Base-by-base conservation (phyloP, 495 filamentous ascomycete genomes). In the Jackrogersella minutella region DNA sequence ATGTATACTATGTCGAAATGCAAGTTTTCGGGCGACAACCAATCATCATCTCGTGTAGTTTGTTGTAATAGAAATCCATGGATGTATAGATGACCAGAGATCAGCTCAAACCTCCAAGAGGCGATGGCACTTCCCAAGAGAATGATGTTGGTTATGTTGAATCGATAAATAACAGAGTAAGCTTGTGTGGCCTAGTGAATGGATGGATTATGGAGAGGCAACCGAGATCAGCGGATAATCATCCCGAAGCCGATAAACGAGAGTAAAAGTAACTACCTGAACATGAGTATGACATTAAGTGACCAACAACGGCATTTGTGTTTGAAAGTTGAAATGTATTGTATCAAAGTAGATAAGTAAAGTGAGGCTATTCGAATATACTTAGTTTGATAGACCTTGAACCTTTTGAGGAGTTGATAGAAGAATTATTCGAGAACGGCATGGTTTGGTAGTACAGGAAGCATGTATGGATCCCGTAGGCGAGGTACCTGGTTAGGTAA, bases 301-400 rank as follows among this genome's bases (percentile, higher is more conserved):
- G n/a, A n/a, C n/a, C n/a, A n/a, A n/a, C n/a, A n/a, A n/a, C n/a
- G n/a, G n/a, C n/a, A n/a, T n/a, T n/a, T n/a, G n/a, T n/a, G n/a
- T n/a, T n/a, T n/a, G n/a, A n/a, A n/a, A n/a, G n/a, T n/a, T n/a
- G n/a, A n/a, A n/a, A n/a, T n/a, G n/a, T n/a, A n/a, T n/a, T n/a
- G n/a, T n/a, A n/a, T n/a, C n/a, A n/a, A 21, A 17, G 21, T 21
- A 53, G 11, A 33, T 41, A 10, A 31, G 19, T 7, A 13, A 39
- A 26, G 8, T 63, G 58, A 55, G 17, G 65, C 58, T 68, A 62
- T 68, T 68, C 64, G 33, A 22, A 44, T 3, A 41, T 19, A 34
- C 31, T 55, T 55, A 33, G n/a, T 49, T 14, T 33, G 3, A 10
- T 26, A 24, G 39, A 21, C 47, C 40, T 47, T 33, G 10, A 4